Conservation (phyloP, 495 filamentous ascomycete species). For the Trichocladium antarcticum region DNA sequence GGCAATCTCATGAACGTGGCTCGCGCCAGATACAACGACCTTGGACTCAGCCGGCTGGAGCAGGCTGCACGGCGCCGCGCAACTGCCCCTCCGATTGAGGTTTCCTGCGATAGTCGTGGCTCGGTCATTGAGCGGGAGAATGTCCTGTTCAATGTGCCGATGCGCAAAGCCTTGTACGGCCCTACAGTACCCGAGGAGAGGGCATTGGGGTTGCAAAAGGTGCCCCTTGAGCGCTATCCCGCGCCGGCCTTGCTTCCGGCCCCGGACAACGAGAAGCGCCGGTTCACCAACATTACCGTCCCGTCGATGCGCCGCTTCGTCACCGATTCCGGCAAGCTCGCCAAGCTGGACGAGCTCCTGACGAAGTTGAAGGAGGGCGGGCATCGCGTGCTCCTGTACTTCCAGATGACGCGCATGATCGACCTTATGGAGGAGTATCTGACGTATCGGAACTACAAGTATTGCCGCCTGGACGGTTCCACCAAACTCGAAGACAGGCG, state of each 20-base stretch:
- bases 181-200: slow-evolving; percentile 57
- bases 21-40: slow-evolving; percentile 48
- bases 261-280: slow-evolving; percentile 65
- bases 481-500: slow-evolving; percentile 97
- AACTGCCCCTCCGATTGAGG: slow-evolving; percentile 77
- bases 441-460: slow-evolving; percentile 97
- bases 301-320: slow-evolving; percentile 99
- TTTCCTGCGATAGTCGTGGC: slow-evolving; percentile 60
- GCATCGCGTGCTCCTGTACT: slow-evolving; percentile 96
- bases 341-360: slow-evolving; percentile 79
- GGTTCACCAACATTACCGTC: slow-evolving; percentile 82
- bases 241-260: slow-evolving; percentile 54
- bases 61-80: slow-evolving; percentile 63
- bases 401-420: slow-evolving; percentile 99
- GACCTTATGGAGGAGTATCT: slow-evolving; percentile 98
- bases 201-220: slow-evolving; percentile 56
- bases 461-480: slow-evolving; percentile 89
- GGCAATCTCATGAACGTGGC: slow-evolving; percentile 71
- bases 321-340: slow-evolving; percentile 92
- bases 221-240: slow-evolving; percentile 54
- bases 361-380: slow-evolving; percentile 79
- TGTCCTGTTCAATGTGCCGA: slow-evolving; percentile 62
- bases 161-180: slow-evolving; percentile 65
- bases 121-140: slow-evolving; percentile 57
- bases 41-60: slow-evolving; percentile 66